phyloP scores from a whole-genome alignment of 441 rosid genomes.

The Erodium moschatum region DNA sequence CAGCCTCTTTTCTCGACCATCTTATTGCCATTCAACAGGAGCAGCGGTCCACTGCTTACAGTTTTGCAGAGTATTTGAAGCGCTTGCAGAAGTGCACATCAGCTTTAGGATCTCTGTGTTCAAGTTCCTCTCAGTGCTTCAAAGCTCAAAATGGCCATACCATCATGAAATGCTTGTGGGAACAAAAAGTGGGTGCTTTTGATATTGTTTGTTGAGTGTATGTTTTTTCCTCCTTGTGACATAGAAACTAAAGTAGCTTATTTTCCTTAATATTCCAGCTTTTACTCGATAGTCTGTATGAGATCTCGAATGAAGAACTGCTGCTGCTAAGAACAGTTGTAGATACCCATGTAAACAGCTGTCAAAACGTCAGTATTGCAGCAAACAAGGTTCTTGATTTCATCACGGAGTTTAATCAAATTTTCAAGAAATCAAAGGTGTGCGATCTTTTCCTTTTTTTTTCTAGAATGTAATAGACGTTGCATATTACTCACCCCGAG shows the following conservation, averaged over 20 bases:
- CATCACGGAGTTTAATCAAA: slow-evolving; percentile 46
- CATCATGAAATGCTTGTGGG: slow-evolving; percentile 56
- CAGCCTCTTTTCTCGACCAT: slow-evolving; percentile 75
- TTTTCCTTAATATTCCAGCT: slow-evolving; percentile 40
- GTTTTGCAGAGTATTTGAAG: slow-evolving; percentile 44
- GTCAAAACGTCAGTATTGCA: slow-evolving; percentile 46
- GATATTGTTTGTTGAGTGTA: not conserved
- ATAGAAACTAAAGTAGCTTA: slow-evolving; percentile 13
- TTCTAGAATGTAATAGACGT: slow-evolving; percentile 13
- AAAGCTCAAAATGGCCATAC: slow-evolving; percentile 46
- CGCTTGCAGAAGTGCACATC: slow-evolving; percentile 37
- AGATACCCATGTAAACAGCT: slow-evolving; percentile 46
- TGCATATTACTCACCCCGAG: slow-evolving; percentile 26
- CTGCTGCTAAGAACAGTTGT: slow-evolving; percentile 54
- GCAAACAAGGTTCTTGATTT: slow-evolving; percentile 39
- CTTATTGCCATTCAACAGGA: slow-evolving; percentile 64
- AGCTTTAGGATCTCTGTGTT: slow-evolving; percentile 35
- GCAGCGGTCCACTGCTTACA: slow-evolving; percentile 63
- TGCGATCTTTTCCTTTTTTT: slow-evolving; percentile 17
- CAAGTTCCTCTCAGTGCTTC: slow-evolving; percentile 29
- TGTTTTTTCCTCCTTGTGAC: slow-evolving; percentile 9
- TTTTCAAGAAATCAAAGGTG: slow-evolving; percentile 66
- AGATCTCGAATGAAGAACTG: slow-evolving; percentile 53
- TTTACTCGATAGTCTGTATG: slow-evolving; percentile 56
- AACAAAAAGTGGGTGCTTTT: slow-evolving; percentile 54